Evolutionary conservation across 768 basidiomycete genomes (phyloP), one percentile per base, ranked within the genome.

Genomic region (Postia placenta): DNA sequence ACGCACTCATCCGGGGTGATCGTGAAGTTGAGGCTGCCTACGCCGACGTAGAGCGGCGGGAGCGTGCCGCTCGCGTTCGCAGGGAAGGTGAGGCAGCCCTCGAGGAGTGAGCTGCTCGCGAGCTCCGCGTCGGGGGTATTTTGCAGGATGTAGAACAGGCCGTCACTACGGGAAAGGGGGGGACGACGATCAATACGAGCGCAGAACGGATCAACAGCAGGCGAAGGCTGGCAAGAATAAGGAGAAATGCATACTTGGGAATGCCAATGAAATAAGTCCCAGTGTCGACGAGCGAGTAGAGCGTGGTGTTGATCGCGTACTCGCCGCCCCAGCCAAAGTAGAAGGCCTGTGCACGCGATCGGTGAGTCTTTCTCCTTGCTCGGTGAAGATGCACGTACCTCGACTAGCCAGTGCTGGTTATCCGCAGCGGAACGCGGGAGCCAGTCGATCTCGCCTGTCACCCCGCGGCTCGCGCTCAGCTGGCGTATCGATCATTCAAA

Each of bases 361-460:
- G n/a, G n/a, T n/a, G n/a, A n/a, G n/a, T n/a, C n/a, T n/a, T n/a
- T n/a, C n/a, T n/a, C n/a, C n/a, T n/a, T n/a, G n/a, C n/a, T n/a
- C n/a, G n/a, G n/a, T n/a, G n/a, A n/a, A n/a, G n/a, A n/a, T 42
- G 11, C 20, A 20, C 42, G 11, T 12, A 43, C 42, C 12, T 22
- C 28, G 42, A 43, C 25, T 4, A 26, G 12, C 42, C 42, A 43
- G 24, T 43, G 42, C 7, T 14, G 9, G 17, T 43, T 28, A 15
- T 12, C 12, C 3, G 42, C 25, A 12, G 23, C 24, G 24, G 9
- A 26, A 9, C 38, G 42, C 11, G 25, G 25, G 22, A 50, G 20
- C 49, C 49, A 50, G 11, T 20, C 26, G 3, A 50, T 25, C 6
- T 50, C 49, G 14, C 49, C 49, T 39, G 42, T 17, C 12, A 26